Percentiles rank a stretch among this genome's conserved stretches.
phyloP scores from a whole-genome alignment of 2,329 filamentous ascomycete species.

The Ilyonectria mors-panacis region DNA sequence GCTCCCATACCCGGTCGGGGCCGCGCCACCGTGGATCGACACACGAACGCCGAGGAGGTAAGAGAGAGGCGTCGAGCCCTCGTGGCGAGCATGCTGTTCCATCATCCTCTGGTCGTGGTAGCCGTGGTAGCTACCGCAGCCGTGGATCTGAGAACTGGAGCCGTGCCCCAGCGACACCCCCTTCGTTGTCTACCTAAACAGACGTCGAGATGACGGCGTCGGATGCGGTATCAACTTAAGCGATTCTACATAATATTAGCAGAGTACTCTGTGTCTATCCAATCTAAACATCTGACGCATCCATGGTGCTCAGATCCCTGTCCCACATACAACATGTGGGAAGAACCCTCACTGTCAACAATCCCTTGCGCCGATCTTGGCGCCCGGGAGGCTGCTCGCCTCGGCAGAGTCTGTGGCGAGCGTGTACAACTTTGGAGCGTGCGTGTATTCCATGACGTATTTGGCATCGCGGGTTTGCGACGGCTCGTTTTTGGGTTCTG shows the following conservation, averaged over 20 bases:
- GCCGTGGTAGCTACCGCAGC: slow-evolving; percentile 58
- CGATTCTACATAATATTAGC: slow-evolving; percentile 40
- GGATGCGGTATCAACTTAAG: slow-evolving; percentile 28
- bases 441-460: slow-evolving; percentile 33
- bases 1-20: slow-evolving; percentile 43
- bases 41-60: slow-evolving; percentile 51
- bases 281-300: slow-evolving; percentile 14
- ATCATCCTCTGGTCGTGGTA: slow-evolving; percentile 49
- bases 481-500: slow-evolving; percentile 14
- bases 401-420: slow-evolving; percentile 29
- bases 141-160: slow-evolving; percentile 60
- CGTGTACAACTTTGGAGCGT: slow-evolving; percentile 45
- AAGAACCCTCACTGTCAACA: slow-evolving; percentile 26
- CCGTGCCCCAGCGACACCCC: slow-evolving; percentile 48
- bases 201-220: slow-evolving; percentile 28
- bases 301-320: slow-evolving; percentile 17
- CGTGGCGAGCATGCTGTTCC: slow-evolving; percentile 46
- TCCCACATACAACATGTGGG: slow-evolving; percentile 25
- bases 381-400: slow-evolving; percentile 29
- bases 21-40: slow-evolving; percentile 51
- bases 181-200: slow-evolving; percentile 46
- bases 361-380: slow-evolving; percentile 22
- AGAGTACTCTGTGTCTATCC: slow-evolving; percentile 35
- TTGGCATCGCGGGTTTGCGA: slow-evolving; percentile 25
- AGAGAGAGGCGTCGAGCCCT: slow-evolving; percentile 52